Evolutionary conservation across 2,329 filamentous ascomycete species (phyloP).

Genomic region (Aschersonia sp.): DNA sequence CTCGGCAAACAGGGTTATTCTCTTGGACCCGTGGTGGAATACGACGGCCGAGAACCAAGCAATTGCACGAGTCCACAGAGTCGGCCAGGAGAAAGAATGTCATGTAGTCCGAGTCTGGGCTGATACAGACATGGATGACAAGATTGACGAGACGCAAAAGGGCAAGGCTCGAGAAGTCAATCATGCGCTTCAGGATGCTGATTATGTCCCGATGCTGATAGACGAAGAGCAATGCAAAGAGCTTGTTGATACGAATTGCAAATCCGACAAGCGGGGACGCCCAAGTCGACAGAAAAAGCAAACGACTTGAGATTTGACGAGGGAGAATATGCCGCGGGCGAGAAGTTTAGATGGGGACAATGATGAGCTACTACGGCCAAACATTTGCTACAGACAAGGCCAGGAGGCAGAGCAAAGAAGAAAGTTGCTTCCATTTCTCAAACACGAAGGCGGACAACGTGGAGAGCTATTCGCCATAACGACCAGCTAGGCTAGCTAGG

Average conservation of each 20-base stretch:
- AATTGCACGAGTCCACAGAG: slow-evolving; percentile 43
- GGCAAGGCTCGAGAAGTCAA: slow-evolving; percentile 34
- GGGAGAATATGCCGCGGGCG: too few relatives aligned
- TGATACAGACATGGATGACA: slow-evolving; percentile 40
- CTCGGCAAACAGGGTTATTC: slow-evolving; percentile 35
- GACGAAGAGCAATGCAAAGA: background rate
- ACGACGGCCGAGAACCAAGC: slow-evolving; percentile 46
- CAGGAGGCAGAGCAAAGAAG: too few relatives aligned
- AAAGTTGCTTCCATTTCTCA: too few relatives aligned
- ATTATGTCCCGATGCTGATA: slow-evolving; percentile 1
- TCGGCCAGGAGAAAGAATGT: slow-evolving; percentile 47
- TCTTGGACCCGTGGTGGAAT: slow-evolving; percentile 50
- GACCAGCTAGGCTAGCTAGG: too few relatives aligned
- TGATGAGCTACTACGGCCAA: too few relatives aligned
- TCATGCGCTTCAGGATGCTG: slow-evolving; percentile 15
- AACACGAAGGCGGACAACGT: too few relatives aligned
- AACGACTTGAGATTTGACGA: too few relatives aligned
- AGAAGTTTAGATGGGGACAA: too few relatives aligned
- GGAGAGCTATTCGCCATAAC: too few relatives aligned
- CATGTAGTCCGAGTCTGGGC: slow-evolving; percentile 43
- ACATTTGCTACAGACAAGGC: too few relatives aligned
- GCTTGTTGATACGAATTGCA: background rate
- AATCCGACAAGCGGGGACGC: too few relatives aligned
- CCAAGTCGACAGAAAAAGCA: too few relatives aligned
- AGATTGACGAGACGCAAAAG: slow-evolving; percentile 39